Evolutionary conservation across 2,329 filamentous ascomycete genomes (phyloP), one percentile per base, ranked within the genome.

Genomic region (Eutypella sp.): DNA sequence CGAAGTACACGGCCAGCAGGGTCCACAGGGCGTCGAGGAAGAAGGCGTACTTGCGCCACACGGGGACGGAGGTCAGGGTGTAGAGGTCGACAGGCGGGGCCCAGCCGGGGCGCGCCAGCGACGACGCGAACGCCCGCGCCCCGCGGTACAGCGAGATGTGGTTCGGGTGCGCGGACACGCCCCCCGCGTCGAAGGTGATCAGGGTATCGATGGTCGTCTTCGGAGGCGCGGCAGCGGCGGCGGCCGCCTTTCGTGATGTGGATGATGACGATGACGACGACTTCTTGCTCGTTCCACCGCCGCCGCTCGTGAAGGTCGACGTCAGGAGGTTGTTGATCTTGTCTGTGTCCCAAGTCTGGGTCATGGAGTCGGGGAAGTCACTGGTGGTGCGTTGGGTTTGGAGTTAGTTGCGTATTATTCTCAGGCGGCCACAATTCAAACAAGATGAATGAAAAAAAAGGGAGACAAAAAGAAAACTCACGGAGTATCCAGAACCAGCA

Each of bases 351-450:
- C 92, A 97, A 40, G 73, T 78, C 25, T 74, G 73, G 2, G 81
- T 86, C 88, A 96, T 96, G 49, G 89, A 91, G 69, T 99, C 93
- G 45, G 83, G 89, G 64, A 97, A 96, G 58, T 87, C 78, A 41
- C 69, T 71, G 42, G 51, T 16, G 20, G 34, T 23, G 23, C 19
- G 31, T n/a, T n/a, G n/a, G n/a, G n/a, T n/a, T 25, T 18, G 7
- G 7, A 29, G 25, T 29, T 13, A 34, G 15, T 34, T 9, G 15
- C 31, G 31, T 16, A n/a, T n/a, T n/a, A n/a, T n/a, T n/a, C n/a
- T n/a, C n/a, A n/a, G n/a, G n/a, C n/a, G 13, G 25, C 25, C 25
- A 29, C 25, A 29, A 29, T 29, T 13, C 25, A 29, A 29, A 7
- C 7, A 13, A 29, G 25, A 13, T 7, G 8, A 22, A 36, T 15